Conservation (phyloP, 208 protist species). For the Leishmania turanica region DNA sequence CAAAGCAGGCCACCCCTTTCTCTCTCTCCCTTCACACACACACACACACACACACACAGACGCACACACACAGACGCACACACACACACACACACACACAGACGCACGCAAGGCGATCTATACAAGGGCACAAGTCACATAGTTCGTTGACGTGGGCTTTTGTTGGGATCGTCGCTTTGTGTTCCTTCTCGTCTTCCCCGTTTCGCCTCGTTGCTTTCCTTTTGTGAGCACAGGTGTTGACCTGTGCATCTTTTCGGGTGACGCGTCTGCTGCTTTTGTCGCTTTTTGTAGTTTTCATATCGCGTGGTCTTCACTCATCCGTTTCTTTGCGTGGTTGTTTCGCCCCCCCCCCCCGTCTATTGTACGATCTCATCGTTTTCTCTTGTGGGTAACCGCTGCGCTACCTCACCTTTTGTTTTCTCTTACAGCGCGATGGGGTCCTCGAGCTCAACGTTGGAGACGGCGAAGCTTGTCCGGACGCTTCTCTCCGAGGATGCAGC, state of each 20-base stretch:
- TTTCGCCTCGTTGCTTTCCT: not conserved
- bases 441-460: constrained; percentile 64
- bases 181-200: not conserved
- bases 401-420: not conserved
- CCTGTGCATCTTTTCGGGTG: not conserved
- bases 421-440: constrained; percentile 51
- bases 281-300: not conserved
- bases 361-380: not conserved
- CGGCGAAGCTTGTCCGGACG: constrained; percentile 41
- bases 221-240: not conserved
- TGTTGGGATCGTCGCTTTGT: not conserved
- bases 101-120: not conserved
- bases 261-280: not conserved
- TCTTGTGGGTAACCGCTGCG: not conserved
- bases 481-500: constrained; percentile 35
- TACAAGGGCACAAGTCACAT: not conserved
- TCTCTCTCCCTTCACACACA: not conserved
- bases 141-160: not conserved
- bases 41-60: not conserved
- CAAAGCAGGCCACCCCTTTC: not conserved
- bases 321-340: not conserved
- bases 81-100: not conserved
- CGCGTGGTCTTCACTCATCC: not conserved
- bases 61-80: not conserved
- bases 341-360: not conserved